Evolutionary conservation across 75 land plant genomes (phyloP).

Genomic region (Chamaecyparis obtusa): DNA sequence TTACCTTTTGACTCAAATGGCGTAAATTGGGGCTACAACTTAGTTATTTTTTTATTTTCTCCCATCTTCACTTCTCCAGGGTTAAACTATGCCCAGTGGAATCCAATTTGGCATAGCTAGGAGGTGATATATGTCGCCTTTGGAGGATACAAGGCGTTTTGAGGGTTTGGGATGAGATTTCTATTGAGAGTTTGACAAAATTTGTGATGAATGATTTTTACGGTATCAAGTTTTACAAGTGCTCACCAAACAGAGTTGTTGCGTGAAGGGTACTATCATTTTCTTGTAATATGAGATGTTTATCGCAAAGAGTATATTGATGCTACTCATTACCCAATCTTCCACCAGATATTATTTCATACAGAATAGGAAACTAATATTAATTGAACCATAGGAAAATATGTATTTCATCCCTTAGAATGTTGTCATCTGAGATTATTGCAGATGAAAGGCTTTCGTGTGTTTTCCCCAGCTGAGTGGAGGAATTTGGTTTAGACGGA

Average conservation of each 20-base stretch:
- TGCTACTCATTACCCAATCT: slow-evolving; percentile 96
- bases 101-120: too few species aligned
- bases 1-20: too few species aligned
- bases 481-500: slow-evolving; percentile 69
- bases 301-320: slow-evolving; percentile 94
- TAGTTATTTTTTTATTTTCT: too few species aligned
- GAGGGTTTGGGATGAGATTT: too few species aligned
- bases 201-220: too few species aligned
- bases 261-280: slow-evolving; percentile 71
- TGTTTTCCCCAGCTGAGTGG: slow-evolving; percentile 78
- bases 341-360: slow-evolving; percentile 66
- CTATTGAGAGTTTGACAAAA: too few species aligned
- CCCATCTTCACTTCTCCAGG: too few species aligned
- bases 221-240: too few species aligned
- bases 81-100: too few species aligned
- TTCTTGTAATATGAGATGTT: slow-evolving; percentile 96
- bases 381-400: not conserved
- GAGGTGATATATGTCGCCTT: too few species aligned
- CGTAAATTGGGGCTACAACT: too few species aligned
- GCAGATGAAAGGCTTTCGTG: slow-evolving; percentile 96
- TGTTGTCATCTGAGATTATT: not conserved
- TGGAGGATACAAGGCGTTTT: too few species aligned
- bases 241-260: slow-evolving; percentile 94
- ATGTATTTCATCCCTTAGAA: not conserved
- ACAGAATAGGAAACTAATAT: not conserved